phyloP scores from a whole-genome alignment of 495 filamentous ascomycete species.

The Podospora pseudocomata region DNA sequence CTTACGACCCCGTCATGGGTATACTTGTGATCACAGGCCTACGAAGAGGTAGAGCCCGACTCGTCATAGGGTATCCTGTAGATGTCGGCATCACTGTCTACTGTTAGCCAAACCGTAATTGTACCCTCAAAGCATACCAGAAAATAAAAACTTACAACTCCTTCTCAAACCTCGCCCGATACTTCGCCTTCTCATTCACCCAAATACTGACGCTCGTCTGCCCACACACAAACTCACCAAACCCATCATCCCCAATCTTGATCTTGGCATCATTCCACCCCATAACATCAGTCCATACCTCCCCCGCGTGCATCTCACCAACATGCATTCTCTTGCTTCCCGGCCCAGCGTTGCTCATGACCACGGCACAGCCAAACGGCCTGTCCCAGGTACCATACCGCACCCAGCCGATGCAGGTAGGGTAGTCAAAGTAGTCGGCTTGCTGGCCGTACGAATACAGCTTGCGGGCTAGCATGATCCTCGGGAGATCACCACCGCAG shows the following conservation, averaged over 20 bases:
- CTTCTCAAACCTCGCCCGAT: constrained; percentile 45
- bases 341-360: constrained; percentile 54
- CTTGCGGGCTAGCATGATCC: constrained; percentile 61
- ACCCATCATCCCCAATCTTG: constrained; percentile 53
- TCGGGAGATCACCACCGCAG: constrained; percentile 56
- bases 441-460: constrained; percentile 67
- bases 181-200: constrained; percentile 55
- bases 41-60: not conserved
- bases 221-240: constrained; percentile 51
- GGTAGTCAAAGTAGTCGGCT: constrained; percentile 63
- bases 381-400: constrained; percentile 55
- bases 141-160: constrained; percentile 32
- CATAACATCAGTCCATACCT: constrained; percentile 60
- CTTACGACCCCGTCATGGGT: too few species aligned
- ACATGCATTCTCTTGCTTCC: constrained; percentile 59
- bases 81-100: not conserved
- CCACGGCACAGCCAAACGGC: constrained; percentile 52
- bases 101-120: not conserved
- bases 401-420: constrained; percentile 68
- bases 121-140: not conserved
- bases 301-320: constrained; percentile 52
- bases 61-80: not conserved
- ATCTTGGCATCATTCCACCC: constrained; percentile 45
- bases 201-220: constrained; percentile 57
- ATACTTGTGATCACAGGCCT: not conserved